Base-by-base conservation (phyloP, 2,329 filamentous ascomycete genomes). In the Coniochaeta pulveracea region DNA sequence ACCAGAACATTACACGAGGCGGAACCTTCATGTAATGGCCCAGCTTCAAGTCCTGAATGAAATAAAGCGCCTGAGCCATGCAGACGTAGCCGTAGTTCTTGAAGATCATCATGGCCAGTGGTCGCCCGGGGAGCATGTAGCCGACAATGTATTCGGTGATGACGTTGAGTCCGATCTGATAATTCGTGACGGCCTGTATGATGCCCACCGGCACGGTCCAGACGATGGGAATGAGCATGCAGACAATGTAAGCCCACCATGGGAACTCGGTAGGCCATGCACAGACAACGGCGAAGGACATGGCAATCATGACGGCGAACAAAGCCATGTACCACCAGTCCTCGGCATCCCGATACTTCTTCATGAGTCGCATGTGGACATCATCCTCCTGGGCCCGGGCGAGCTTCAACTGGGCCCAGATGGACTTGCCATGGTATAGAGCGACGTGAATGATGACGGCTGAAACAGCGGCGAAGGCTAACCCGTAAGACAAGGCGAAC, bases 61-160 rank as follows among this genome's bases (percentile, higher is more conserved):
- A 80, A 50, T 70, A 75, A 32, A 80, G 59, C 0, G 72, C 76
- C 50, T 80, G 73, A 11, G 63, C 63, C 72, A 80, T 79, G 55
- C 65, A 73, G 36, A 81, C 70, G 49, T 80, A 81, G 33, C 76
- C 75, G 45, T 79, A 84, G 40, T 76, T 80, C 55, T 83, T 83
- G 61, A 84, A 84, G 58, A 84, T 68, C 78, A 85, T 85, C 67
- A 83, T 77, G 30, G 77, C 77, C 39, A 84, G 62, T 2, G 80
- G 79, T 3, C 67, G 66, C 17, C 80, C 80, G 0, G 79, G 79
- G 32, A 80, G 69, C 64, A 84, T 78, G 52, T 84, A 84, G 5
- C 80, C 80, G 39, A 80, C 68, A 38, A 85, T 67, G 45, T 79
- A 81, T 49, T 83, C 78, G n/a, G 77, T 80, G 37, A 84, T 55